A percentile compares a stretch with the other conserved stretches of the same genome.
Evolutionary conservation across 2,329 filamentous ascomycete genomes (phyloP).

Genomic region (Westerdykella sp.): DNA sequence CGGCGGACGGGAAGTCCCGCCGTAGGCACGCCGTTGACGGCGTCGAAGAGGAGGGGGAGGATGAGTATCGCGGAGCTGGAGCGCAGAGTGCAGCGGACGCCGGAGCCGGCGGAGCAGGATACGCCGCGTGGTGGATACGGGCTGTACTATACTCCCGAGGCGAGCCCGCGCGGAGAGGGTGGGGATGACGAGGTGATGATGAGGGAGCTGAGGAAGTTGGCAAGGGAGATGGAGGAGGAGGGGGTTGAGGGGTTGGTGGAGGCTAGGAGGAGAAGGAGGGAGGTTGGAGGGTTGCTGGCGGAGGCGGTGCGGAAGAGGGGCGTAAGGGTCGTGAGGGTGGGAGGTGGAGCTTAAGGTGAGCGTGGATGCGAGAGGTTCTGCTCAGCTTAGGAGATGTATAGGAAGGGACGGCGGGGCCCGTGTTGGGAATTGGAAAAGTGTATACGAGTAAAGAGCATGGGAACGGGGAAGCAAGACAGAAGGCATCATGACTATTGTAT

Average conservation of each 20-base stretch:
- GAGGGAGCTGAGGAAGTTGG: slow-evolving; percentile 37
- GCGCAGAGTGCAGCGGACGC: slow-evolving; percentile 21
- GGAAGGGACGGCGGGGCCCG: too few species aligned
- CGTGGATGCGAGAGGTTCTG: too few species aligned
- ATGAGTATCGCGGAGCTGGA: slow-evolving; percentile 28
- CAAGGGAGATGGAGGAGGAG: slow-evolving; percentile 32
- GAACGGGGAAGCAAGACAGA: too few species aligned
- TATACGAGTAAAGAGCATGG: too few species aligned
- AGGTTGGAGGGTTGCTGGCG: slow-evolving; percentile 23
- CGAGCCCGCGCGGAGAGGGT: slow-evolving; percentile 14
- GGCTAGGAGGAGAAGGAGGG: slow-evolving; percentile 30
- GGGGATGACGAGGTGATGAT: slow-evolving; percentile 21
- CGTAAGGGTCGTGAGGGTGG: slow-evolving; percentile 21
- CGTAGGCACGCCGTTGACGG: slow-evolving; percentile 17
- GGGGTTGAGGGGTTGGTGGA: slow-evolving; percentile 36
- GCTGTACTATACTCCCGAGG: slow-evolving; percentile 31
- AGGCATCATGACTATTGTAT: too few species aligned
- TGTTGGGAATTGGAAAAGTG: too few species aligned
- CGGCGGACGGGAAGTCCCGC: slow-evolving; percentile 26
- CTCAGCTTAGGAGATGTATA: too few species aligned
- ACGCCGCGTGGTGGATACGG: slow-evolving; percentile 28
- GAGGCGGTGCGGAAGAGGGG: slow-evolving; percentile 29
- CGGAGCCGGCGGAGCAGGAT: slow-evolving; percentile 15
- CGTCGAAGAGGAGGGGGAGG: slow-evolving; percentile 30
- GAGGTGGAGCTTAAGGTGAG: too few species aligned